phyloP scores from a whole-genome alignment of 805 yeast genomes.

The Zygoascus biomembranicola region DNA sequence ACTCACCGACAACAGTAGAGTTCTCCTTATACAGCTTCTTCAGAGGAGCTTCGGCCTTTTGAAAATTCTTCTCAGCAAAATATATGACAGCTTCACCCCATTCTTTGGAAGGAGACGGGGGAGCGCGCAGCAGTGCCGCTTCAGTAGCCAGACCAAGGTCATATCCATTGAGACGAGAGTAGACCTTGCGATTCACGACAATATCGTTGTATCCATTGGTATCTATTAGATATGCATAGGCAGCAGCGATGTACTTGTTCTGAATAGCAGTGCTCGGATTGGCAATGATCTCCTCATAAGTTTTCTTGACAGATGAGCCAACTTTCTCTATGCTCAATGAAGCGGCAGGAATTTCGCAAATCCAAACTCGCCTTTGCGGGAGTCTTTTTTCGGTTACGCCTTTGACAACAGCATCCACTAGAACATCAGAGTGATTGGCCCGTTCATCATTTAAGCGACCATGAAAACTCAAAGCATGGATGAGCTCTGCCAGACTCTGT shows the following conservation, averaged over 20 bases:
- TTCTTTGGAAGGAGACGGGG: not conserved
- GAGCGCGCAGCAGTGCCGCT: not conserved
- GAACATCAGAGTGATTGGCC: constrained; percentile 17
- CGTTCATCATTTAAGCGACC: constrained; percentile 10
- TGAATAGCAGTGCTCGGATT: constrained; percentile 49
- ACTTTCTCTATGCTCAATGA: constrained; percentile 10
- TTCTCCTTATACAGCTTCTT: not conserved
- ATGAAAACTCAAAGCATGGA: constrained; percentile 43
- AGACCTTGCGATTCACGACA: constrained; percentile 6
- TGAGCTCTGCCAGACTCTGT: constrained; percentile 40
- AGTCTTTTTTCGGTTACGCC: constrained; percentile 64
- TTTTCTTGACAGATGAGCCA: constrained; percentile 22
- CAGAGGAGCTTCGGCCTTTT: not conserved
- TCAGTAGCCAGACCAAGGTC: constrained; percentile 9
- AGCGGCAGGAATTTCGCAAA: constrained; percentile 23
- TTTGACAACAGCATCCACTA: constrained; percentile 31
- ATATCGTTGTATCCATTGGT: not conserved
- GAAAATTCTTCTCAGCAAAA: not conserved
- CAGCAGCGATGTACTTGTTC: constrained; percentile 43
- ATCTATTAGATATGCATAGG: constrained; percentile 34
- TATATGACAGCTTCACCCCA: constrained; percentile 3
- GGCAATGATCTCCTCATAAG: constrained; percentile 38
- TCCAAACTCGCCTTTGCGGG: constrained; percentile 63
- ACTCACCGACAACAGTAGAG: not conserved
- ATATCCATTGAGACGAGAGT: constrained; percentile 9